Percentiles rank a stretch among this genome's conserved stretches.
Conservation (phyloP, 768 basidiomycete species). For the Dacryopinax primogenitus region DNA sequence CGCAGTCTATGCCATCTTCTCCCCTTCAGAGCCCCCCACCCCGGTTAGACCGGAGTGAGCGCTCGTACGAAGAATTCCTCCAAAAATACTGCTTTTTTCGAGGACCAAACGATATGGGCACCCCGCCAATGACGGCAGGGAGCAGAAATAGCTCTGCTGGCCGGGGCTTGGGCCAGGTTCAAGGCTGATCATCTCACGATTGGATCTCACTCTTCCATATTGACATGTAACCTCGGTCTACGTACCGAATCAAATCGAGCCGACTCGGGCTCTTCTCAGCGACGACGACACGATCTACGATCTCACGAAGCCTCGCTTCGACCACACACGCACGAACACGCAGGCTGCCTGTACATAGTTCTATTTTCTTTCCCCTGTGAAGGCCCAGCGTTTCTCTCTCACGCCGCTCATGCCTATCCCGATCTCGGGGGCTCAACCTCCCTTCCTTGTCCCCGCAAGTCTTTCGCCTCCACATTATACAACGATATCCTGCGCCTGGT, state of each 20-base stretch:
- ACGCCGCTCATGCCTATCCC: neutral
- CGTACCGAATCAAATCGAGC: neutral
- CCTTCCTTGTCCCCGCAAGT: neutral
- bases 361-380: neutral
- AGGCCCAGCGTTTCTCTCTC: neutral
- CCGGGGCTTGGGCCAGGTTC: neutral
- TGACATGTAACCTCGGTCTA: neutral
- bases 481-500: neutral
- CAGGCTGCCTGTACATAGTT: neutral
- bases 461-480: neutral
- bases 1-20: conserved; percentile 1
- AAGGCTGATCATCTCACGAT: neutral
- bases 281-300: conserved; percentile 8
- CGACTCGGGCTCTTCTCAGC: neutral
- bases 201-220: neutral
- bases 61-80: neutral
- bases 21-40: neutral
- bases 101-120: neutral
- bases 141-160: neutral
- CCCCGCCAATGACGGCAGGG: neutral
- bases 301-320: neutral
- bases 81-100: conserved; percentile 4
- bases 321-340: neutral
- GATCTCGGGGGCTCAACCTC: neutral
- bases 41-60: neutral